A percentile compares a stretch with the other conserved stretches of the same genome.
phyloP scores from a whole-genome alignment of 805 yeast species.

The Nakazawaea ishiwadae region DNA sequence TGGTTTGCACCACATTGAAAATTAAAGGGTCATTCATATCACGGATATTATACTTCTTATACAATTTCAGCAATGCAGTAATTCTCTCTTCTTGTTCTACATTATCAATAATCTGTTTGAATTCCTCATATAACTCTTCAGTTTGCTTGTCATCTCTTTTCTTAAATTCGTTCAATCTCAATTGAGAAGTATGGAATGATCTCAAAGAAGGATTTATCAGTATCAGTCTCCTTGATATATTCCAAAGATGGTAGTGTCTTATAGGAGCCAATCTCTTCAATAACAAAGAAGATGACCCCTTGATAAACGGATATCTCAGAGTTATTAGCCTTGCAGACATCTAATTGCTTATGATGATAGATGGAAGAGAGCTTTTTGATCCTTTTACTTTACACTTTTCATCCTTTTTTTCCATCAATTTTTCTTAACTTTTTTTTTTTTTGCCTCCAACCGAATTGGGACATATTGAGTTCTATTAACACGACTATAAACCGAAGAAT shows the following conservation, averaged over 20 bases:
- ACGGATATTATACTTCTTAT: slow-evolving; percentile 7
- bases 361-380: too few species aligned
- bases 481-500: too few species aligned
- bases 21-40: slow-evolving; percentile 12
- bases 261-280: not conserved
- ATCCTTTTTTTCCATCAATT: not conserved
- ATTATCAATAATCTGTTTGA: slow-evolving; percentile 10
- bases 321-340: slow-evolving; percentile 1
- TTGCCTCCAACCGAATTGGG: not conserved
- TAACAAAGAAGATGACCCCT: not conserved
- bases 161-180: slow-evolving; percentile 3
- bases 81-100: slow-evolving; percentile 6
- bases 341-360: too few species aligned
- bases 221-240: too few species aligned
- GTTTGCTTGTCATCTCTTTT: slow-evolving; percentile 1
- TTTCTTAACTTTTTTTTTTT: not conserved
- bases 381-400: not conserved
- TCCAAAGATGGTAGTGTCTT: not conserved
- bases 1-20: slow-evolving; percentile 8
- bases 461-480: too few species aligned
- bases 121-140: slow-evolving; percentile 6
- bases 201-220: not conserved
- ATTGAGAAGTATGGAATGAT: slow-evolving; percentile 15
- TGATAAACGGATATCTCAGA: not conserved
- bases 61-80: slow-evolving; percentile 10